phyloP scores from a whole-genome alignment of 2,329 filamentous ascomycete species.

The Colletotrichum destructivum region DNA sequence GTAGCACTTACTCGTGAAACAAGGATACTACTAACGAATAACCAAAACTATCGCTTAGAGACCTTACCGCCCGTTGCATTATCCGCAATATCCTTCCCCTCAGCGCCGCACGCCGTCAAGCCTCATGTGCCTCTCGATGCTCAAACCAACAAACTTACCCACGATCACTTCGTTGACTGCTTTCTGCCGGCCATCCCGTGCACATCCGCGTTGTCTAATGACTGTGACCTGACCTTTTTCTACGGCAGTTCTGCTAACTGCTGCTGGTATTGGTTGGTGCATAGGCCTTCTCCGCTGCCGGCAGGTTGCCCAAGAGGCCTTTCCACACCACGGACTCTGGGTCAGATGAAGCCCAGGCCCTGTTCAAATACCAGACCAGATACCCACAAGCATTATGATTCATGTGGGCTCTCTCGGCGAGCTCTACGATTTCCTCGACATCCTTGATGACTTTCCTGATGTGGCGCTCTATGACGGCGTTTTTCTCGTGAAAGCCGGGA shows the following conservation, averaged over 20 bases:
- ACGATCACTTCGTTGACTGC: not conserved
- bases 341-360: constrained; percentile 13
- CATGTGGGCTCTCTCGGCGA: constrained; percentile 4
- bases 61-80: not conserved
- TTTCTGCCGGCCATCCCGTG: not conserved
- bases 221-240: not conserved
- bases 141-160: not conserved
- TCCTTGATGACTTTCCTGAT: constrained; percentile 22
- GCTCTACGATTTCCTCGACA: constrained; percentile 19
- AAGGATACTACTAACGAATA: constrained; percentile 43
- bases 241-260: not conserved
- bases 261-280: not conserved
- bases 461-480: constrained; percentile 6
- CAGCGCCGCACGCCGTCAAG: not conserved
- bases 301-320: constrained; percentile 4
- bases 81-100: not conserved
- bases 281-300: not conserved
- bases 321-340: constrained; percentile 8
- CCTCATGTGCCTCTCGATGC: not conserved
- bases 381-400: constrained; percentile 18
- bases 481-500: not conserved
- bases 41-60: not conserved
- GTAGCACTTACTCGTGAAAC: not conserved
- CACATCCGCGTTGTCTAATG: too few species aligned
- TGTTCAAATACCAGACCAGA: constrained; percentile 15